Evolutionary conservation across 2,329 filamentous ascomycete genomes (phyloP).

Genomic region (Colletotrichum falcatum): DNA sequence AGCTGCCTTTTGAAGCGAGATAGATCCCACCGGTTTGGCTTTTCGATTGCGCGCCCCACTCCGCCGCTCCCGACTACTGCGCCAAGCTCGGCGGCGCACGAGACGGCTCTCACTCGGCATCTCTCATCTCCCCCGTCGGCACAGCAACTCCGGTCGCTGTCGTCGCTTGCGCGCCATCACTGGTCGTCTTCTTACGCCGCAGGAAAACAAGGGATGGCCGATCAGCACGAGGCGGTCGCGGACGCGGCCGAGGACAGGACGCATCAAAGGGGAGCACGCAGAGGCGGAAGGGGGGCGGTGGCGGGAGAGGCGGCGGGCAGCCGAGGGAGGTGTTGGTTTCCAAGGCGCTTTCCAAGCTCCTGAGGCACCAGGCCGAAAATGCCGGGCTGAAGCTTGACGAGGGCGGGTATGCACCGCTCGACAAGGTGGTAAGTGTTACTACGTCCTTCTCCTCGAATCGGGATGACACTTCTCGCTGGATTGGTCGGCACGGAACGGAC

Average conservation of each 20-base stretch:
- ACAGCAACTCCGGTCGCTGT: too few relatives aligned
- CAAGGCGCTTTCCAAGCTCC: slow-evolving; percentile 64
- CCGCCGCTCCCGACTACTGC: too few relatives aligned
- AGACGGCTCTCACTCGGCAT: background rate
- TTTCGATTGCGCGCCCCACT: background rate
- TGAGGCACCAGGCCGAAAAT: slow-evolving; percentile 68
- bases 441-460: slow-evolving; percentile 19
- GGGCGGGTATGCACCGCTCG: slow-evolving; percentile 70
- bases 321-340: slow-evolving; percentile 63
- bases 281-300: slow-evolving; percentile 48
- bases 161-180: background rate
- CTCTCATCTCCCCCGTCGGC: background rate
- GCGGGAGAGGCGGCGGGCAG: slow-evolving; percentile 47
- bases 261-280: slow-evolving; percentile 37
- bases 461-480: background rate
- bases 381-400: slow-evolving; percentile 68
- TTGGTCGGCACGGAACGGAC: background rate
- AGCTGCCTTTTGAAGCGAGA: background rate
- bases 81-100: slow-evolving; percentile 1
- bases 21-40: background rate
- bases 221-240: slow-evolving; percentile 16
- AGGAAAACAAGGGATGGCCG: slow-evolving; percentile 19
- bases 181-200: background rate
- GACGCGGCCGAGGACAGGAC: slow-evolving; percentile 41
- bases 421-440: slow-evolving; percentile 66